phyloP scores from a whole-genome alignment of 1,284 basidiomycete genomes.

The Rhizoctonia solani region DNA sequence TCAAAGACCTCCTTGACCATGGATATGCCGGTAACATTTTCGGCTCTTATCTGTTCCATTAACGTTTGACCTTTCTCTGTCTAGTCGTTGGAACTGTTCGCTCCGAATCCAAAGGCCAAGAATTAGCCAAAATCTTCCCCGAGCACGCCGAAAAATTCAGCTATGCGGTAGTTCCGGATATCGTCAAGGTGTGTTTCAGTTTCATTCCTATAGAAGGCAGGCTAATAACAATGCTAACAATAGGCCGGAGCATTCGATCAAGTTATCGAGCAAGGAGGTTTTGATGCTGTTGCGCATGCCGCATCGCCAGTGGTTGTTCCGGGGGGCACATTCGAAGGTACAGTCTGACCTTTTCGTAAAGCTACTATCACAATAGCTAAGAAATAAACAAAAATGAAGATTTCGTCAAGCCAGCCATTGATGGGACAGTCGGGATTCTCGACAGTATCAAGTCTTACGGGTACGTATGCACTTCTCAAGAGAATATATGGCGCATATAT shows the following conservation, averaged over 20 bases:
- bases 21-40: neutral
- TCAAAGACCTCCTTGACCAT: neutral
- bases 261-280: conserved; percentile 5
- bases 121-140: neutral
- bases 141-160: neutral
- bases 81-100: conserved; percentile 5
- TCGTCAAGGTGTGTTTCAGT: conserved; percentile 8
- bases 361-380: neutral
- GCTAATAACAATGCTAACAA: neutral
- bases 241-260: conserved; percentile 17
- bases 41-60: too few relatives aligned
- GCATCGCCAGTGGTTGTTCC: conserved; percentile 14
- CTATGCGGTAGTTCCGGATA: neutral
- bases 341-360: neutral
- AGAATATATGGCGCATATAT: neutral
- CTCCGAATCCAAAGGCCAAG: neutral
- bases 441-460: conserved; percentile 28
- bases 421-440: conserved; percentile 27
- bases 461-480: neutral
- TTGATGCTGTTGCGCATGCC: conserved; percentile 20
- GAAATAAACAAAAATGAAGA: neutral
- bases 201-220: neutral
- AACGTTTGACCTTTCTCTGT: neutral
- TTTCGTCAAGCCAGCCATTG: conserved; percentile 23
- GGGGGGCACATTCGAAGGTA: neutral